A percentile compares a stretch with the other conserved stretches of the same genome.
phyloP scores from a whole-genome alignment of 2,329 filamentous ascomycete genomes.

The Talaromyces islandicus region DNA sequence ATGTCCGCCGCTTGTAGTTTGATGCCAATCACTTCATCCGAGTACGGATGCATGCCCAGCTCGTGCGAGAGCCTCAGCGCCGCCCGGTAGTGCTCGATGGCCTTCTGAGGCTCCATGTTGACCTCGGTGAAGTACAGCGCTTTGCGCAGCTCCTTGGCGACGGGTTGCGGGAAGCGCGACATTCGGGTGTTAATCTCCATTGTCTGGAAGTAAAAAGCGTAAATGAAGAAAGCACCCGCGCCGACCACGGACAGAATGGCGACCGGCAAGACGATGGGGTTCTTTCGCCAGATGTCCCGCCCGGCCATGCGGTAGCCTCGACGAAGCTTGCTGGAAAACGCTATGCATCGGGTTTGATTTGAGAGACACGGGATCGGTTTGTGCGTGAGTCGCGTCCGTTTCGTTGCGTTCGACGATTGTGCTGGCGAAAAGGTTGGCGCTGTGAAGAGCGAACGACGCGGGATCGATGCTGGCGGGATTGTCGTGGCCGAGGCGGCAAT shows the following conservation, averaged over 20 bases:
- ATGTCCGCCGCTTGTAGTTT: constrained; percentile 75
- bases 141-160: constrained; percentile 61
- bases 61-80: constrained; percentile 69
- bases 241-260: constrained; percentile 35
- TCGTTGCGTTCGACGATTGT: not conserved
- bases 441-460: constrained; percentile 6
- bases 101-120: constrained; percentile 65
- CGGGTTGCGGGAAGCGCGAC: constrained; percentile 38
- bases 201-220: constrained; percentile 35
- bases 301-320: constrained; percentile 30
- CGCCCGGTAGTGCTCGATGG: constrained; percentile 75
- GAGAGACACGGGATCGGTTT: not conserved
- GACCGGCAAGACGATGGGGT: constrained; percentile 36
- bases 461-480: not conserved
- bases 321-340: constrained; percentile 24
- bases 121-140: constrained; percentile 84
- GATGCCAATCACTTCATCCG: constrained; percentile 84
- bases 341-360: constrained; percentile 13
- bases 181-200: constrained; percentile 36
- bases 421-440: not conserved
- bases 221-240: constrained; percentile 29
- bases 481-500: constrained; percentile 7
- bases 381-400: not conserved
- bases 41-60: constrained; percentile 76
- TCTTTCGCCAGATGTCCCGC: constrained; percentile 36